These are phyloP conservation scores for Neotropicomus parvogracilis DNA, from an alignment of 1,284 basidiomycete species.

Conservation along the genomic window DNA sequence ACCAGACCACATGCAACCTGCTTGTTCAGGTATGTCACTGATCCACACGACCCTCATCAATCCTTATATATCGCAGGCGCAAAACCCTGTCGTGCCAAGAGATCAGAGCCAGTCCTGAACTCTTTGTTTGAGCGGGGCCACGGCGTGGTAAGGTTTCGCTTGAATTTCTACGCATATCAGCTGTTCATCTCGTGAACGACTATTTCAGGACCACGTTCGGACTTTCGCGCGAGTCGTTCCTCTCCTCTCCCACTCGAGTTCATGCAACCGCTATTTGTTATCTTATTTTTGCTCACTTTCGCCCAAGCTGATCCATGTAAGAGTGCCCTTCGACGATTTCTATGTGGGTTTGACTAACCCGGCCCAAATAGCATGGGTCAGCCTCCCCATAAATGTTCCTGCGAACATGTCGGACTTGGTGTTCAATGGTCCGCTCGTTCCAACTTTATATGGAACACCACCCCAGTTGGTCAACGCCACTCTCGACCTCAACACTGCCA, in stretches of 20 bases:
- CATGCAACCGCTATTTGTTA: conserved; percentile 1
- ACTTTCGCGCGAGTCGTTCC: not conserved
- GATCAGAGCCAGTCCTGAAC: too few species aligned
- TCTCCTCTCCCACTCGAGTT: not conserved
- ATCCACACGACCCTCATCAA: not conserved
- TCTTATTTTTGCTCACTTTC: not conserved
- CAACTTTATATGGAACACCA: conserved; percentile 22
- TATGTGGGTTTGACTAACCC: not conserved
- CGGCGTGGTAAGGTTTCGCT: too few species aligned
- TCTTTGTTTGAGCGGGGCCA: too few species aligned
- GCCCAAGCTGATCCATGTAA: conserved; percentile 6
- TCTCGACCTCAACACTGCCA: conserved; percentile 17
- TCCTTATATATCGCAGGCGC: not conserved
- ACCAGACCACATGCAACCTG: not conserved
- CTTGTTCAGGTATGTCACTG: not conserved
- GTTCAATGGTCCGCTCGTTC: conserved; percentile 20
- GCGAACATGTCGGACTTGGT: conserved; percentile 10
- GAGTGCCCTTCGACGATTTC: not conserved
- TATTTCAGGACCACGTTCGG: not conserved
- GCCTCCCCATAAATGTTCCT: conserved; percentile 14
- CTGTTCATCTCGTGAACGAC: too few species aligned
- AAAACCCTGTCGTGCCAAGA: too few species aligned
- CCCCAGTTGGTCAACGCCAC: conserved; percentile 23
- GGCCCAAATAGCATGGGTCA: conserved; percentile 14
- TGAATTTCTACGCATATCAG: too few species aligned